These are phyloP conservation scores for Cryptococcus floricola DNA, from an alignment of 1,284 basidiomycete genomes.

Conservation along the genomic window DNA sequence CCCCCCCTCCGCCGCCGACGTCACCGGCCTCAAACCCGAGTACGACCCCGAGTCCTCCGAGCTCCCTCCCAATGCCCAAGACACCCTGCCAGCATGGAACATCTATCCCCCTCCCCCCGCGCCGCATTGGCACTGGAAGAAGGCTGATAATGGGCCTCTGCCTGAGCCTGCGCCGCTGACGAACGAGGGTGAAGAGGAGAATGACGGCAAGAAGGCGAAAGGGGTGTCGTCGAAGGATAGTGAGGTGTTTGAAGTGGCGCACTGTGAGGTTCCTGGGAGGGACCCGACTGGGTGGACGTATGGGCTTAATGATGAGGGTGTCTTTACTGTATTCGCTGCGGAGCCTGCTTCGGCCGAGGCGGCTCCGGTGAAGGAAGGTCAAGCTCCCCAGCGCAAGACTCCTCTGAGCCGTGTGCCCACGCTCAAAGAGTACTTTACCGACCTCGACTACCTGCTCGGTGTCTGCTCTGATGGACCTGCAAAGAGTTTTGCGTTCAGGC, in stretches of 20 bases:
- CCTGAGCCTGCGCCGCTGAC: constrained; percentile 11
- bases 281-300: constrained; percentile 56
- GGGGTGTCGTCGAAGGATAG: constrained; percentile 9
- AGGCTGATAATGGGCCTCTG: constrained; percentile 54
- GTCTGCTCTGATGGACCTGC: constrained; percentile 91
- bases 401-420: constrained; percentile 77
- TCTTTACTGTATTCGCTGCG: constrained; percentile 71
- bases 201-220: constrained; percentile 41
- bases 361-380: background rate
- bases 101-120: constrained; percentile 87
- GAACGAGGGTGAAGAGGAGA: background rate
- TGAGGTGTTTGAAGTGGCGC: constrained; percentile 60
- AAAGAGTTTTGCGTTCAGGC: constrained; percentile 90
- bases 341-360: background rate
- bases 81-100: constrained; percentile 61
- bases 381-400: constrained; percentile 37
- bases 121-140: constrained; percentile 84
- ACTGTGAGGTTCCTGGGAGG: constrained; percentile 63
- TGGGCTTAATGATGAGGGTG: constrained; percentile 75
- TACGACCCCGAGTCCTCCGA: constrained; percentile 43
- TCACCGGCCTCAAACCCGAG: constrained; percentile 64
- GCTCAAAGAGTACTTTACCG: constrained; percentile 90
- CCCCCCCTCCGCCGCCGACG: constrained; percentile 58
- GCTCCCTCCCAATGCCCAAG: background rate
- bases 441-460: constrained; percentile 83